Evolutionary conservation across 2,329 filamentous ascomycete genomes (phyloP).

Genomic region (Fusarium stilboides): DNA sequence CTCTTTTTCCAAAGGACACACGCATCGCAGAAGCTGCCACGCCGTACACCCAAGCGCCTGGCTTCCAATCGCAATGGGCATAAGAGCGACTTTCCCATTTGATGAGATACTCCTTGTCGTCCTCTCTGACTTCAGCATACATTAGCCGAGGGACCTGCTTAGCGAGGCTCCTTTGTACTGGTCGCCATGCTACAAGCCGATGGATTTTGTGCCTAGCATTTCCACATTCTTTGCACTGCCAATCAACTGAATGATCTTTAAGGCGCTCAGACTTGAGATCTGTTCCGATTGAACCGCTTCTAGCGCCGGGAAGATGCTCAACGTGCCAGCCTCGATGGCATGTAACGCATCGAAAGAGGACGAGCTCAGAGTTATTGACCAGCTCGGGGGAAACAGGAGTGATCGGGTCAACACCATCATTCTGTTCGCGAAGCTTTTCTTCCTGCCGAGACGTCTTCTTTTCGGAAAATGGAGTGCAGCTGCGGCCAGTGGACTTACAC

Average conservation of each 20-base stretch:
- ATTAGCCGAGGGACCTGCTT: slow-evolving; percentile 21
- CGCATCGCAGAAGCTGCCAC: slow-evolving; percentile 75
- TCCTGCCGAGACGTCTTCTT: slow-evolving; percentile 84
- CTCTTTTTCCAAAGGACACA: slow-evolving; percentile 81
- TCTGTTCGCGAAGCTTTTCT: slow-evolving; percentile 84
- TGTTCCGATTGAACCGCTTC: slow-evolving; percentile 52
- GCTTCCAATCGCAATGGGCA: slow-evolving; percentile 86
- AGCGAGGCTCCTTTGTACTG: slow-evolving; percentile 57
- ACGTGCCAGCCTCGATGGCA: slow-evolving; percentile 89
- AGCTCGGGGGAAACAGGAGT: slow-evolving; percentile 72
- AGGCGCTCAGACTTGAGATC: slow-evolving; percentile 67
- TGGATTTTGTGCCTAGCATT: slow-evolving; percentile 77
- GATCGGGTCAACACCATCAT: slow-evolving; percentile 83
- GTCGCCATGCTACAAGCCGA: slow-evolving; percentile 90
- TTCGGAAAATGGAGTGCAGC: slow-evolving; percentile 82
- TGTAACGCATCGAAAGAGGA: slow-evolving; percentile 85
- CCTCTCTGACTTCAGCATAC: slow-evolving; percentile 66
- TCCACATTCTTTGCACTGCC: slow-evolving; percentile 85
- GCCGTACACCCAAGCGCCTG: slow-evolving; percentile 90
- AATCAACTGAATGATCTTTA: slow-evolving; percentile 80
- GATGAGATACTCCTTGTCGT: slow-evolving; percentile 91
- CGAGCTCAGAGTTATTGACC: slow-evolving; percentile 81
- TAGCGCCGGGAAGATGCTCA: slow-evolving; percentile 78
- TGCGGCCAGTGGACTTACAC: slow-evolving; percentile 75
- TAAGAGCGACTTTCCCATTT: slow-evolving; percentile 90